Base-by-base conservation (phyloP, 257 asterid genomes). In the Linderniella brevidens region DNA sequence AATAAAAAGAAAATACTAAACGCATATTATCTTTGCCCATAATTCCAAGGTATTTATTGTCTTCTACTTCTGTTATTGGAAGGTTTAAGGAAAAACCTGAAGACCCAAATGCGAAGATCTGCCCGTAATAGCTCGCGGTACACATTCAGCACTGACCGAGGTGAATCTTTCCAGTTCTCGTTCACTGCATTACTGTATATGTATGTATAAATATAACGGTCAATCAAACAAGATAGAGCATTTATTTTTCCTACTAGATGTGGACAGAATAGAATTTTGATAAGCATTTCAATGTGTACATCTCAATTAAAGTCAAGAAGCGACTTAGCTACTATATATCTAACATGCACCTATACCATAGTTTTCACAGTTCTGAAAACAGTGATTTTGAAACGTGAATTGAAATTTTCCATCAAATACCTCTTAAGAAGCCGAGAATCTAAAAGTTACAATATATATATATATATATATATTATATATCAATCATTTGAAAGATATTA, bases 51-150 rank as follows among this genome's bases (percentile, higher is more conserved):
- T 25, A 25, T 25, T 25, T 25, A 2, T 25, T 25, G 3, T 25
- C 6, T 6, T 25, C 32, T 25, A 2, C 32, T 25, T 25, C 6
- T 25, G 3, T 25, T 2, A 9, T 1, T 1, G 15, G 48, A 44
- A 11, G 4, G 48, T 51, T 54, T 38, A 13, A 56, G 41, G 55
- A 35, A 54, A 58, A 59, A 90, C 99, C 99, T 90, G 86, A 90
- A 85, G 56, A 85, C 72, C 99, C 96, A 90, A 49, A 85, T 77
- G 46, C 96, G 92, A 56, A 85, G 70, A 37, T 93, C 94, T 37
- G 93, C 93, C 9, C 48, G 77, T 52, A 90, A 53, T 58, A 90
- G 82, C 76, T 90, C 93, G 1, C 60, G 79, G 66, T 81, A 81
- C 60, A 90, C 49, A 14, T 85, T 58, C 65, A 90, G 74, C 56